Evolutionary conservation across 1,284 basidiomycete species (phyloP).

Genomic region (Cronartium quercuum): DNA sequence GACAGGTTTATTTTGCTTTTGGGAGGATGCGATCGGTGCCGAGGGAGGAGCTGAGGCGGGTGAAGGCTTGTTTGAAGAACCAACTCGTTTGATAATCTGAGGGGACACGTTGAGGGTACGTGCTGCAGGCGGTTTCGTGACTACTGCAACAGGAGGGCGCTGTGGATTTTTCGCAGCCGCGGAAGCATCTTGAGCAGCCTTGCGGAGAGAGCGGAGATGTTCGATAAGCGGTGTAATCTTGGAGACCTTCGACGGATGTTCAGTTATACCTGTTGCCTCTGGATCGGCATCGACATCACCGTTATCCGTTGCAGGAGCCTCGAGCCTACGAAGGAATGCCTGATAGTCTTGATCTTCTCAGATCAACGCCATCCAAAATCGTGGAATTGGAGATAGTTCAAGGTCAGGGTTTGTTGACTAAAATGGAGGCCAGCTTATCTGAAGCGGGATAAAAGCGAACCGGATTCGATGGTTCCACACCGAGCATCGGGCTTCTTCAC

Average conservation of each 20-base stretch:
- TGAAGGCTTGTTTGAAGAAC: not conserved
- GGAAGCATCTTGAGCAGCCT: slow-evolving; percentile 16
- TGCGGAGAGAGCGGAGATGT: slow-evolving; percentile 60
- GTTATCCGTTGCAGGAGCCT: slow-evolving; percentile 42
- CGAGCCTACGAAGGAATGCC: slow-evolving; percentile 64
- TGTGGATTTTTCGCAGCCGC: slow-evolving; percentile 10
- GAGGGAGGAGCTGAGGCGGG: not conserved
- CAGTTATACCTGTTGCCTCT: slow-evolving; percentile 52
- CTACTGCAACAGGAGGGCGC: not conserved
- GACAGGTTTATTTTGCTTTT: not conserved
- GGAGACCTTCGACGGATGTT: slow-evolving; percentile 59
- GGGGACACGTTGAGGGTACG: not conserved
- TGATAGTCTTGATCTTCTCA: slow-evolving; percentile 67
- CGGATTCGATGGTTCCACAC: slow-evolving; percentile 70
- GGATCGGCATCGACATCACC: not conserved
- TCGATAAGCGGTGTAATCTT: slow-evolving; percentile 81
- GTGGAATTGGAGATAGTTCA: not conserved
- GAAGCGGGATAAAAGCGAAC: slow-evolving; percentile 52
- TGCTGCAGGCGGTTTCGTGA: not conserved
- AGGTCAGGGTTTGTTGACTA: not conserved
- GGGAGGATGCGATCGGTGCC: no score
- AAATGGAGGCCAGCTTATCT: no score
- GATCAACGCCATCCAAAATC: not conserved
- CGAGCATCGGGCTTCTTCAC: slow-evolving; percentile 66
- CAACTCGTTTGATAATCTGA: slow-evolving; percentile 20